Percentiles rank a stretch among this genome's conserved stretches.
Conservation (phyloP, 1,139 yeast genomes). For the Nakaseomyces glabratus region DNA sequence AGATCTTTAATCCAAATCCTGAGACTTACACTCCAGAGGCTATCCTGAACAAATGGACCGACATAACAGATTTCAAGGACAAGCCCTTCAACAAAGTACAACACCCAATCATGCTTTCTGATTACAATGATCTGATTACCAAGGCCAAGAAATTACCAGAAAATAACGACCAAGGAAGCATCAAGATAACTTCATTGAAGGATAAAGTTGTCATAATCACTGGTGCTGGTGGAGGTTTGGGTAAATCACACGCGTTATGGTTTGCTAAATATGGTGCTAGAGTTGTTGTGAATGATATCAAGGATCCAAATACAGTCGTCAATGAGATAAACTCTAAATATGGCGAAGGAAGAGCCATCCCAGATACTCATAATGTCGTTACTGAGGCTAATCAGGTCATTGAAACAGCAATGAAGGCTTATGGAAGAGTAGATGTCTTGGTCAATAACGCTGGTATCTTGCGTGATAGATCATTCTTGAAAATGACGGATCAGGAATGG, state of each 20-base stretch:
- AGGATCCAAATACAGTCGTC: constrained; percentile 65
- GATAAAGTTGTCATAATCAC: constrained; percentile 86
- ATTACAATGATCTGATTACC: constrained; percentile 47
- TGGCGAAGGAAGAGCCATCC: constrained; percentile 78
- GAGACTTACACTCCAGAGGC: constrained; percentile 75
- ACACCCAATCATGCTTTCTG: constrained; percentile 58
- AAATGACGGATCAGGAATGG: constrained; percentile 85
- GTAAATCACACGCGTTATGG: constrained; percentile 78
- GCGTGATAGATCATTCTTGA: constrained; percentile 80
- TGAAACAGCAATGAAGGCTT: constrained; percentile 65
- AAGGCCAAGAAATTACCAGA: constrained; percentile 46
- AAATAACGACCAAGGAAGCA: constrained; percentile 41
- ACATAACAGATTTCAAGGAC: constrained; percentile 53
- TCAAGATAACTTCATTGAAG: constrained; percentile 50
- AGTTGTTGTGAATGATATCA: constrained; percentile 89
- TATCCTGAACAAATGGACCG: constrained; percentile 59
- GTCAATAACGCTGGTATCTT: constrained; percentile 93
- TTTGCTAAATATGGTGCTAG: constrained; percentile 91
- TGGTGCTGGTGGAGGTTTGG: constrained; percentile 95
- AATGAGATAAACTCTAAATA: constrained; percentile 51
- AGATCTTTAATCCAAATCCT: constrained; percentile 64
- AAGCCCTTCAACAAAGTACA: constrained; percentile 49
- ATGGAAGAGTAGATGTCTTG: constrained; percentile 78
- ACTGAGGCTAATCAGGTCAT: constrained; percentile 68
- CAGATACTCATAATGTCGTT: constrained; percentile 75